Evolutionary conservation across 495 filamentous ascomycete species (phyloP).

Genomic region (Hypoxylon intermedium): DNA sequence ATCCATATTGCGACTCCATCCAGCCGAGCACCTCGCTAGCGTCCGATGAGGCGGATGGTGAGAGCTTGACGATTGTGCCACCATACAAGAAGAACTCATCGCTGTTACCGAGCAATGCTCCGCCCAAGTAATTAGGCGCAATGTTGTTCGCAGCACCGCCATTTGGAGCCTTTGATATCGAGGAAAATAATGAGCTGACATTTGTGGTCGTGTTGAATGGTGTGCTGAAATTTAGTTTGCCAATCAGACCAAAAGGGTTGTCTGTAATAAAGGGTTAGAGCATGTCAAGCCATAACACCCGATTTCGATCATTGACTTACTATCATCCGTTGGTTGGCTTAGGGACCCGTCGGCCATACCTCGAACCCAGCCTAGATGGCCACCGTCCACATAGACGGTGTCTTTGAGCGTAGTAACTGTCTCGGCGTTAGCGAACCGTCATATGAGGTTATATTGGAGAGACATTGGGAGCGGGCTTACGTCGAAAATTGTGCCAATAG

Average conservation of each 20-base stretch:
- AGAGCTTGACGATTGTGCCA: conserved; percentile 44
- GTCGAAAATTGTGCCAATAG: conserved; percentile 61
- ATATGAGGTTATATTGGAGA: too few species aligned
- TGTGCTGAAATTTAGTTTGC: conserved; percentile 63
- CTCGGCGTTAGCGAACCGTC: conserved; percentile 34
- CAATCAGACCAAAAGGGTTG: conserved; percentile 57
- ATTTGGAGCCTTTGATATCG: conserved; percentile 49
- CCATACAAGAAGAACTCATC: conserved; percentile 64
- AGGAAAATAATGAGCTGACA: conserved; percentile 57
- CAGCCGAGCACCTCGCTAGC: conserved; percentile 56
- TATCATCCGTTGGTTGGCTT: conserved; percentile 26
- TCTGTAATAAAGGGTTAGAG: conserved; percentile 38
- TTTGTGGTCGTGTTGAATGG: conserved; percentile 64
- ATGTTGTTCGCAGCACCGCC: conserved; percentile 60
- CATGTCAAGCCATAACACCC: conserved; percentile 3
- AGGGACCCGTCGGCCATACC: conserved; percentile 50
- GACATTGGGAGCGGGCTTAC: conserved; percentile 42
- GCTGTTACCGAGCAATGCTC: conserved; percentile 71
- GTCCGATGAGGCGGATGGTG: conserved; percentile 39
- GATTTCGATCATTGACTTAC: conserved; percentile 39
- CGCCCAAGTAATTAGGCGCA: conserved; percentile 66
- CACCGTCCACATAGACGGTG: conserved; percentile 74
- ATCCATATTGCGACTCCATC: conserved; percentile 58
- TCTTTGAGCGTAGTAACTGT: conserved; percentile 68
- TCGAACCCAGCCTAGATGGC: conserved; percentile 57